Percentiles rank a stretch among this genome's conserved stretches.
Conservation (phyloP, 768 basidiomycete species). For the Pulveroboletus sp. region DNA sequence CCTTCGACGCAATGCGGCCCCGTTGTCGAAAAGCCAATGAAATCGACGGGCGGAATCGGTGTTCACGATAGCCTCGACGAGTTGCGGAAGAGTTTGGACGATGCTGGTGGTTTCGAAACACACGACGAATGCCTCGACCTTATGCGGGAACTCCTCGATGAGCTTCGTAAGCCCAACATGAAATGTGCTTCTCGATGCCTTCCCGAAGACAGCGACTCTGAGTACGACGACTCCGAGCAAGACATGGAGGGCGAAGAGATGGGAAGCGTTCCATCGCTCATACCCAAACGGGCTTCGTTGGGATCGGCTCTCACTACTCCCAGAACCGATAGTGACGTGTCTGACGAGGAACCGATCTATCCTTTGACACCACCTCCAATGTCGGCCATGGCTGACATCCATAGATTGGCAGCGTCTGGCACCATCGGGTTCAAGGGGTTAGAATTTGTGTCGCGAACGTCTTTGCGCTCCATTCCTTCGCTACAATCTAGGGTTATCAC, state of each 20-base stretch:
- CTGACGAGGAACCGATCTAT: conserved; percentile 1
- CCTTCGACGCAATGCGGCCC: too few relatives aligned
- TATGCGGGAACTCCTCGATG: conserved; percentile 11
- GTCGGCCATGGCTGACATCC: not conserved
- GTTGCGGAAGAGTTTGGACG: not conserved
- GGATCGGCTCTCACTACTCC: not conserved
- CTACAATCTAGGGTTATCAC: conserved; percentile 2
- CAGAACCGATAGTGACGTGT: not conserved
- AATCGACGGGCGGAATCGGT: not conserved
- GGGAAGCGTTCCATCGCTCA: not conserved
- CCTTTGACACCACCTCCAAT: conserved; percentile 5
- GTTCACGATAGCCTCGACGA: not conserved
- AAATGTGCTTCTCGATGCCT: conserved; percentile 3
- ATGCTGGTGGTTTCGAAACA: not conserved
- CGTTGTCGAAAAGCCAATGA: not conserved
- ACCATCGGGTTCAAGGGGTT: not conserved
- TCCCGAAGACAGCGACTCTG: conserved; percentile 6
- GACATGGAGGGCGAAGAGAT: not conserved
- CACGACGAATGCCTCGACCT: not conserved
- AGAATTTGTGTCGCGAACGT: not conserved
- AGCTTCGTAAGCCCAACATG: conserved; percentile 9
- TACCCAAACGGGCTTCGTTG: not conserved
- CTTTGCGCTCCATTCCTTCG: not conserved
- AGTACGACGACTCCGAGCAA: not conserved
- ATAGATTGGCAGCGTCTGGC: not conserved